These are phyloP conservation scores for Fusarium praegraminearum DNA, from an alignment of 2,329 filamentous ascomycete species.

Conservation along the genomic window DNA sequence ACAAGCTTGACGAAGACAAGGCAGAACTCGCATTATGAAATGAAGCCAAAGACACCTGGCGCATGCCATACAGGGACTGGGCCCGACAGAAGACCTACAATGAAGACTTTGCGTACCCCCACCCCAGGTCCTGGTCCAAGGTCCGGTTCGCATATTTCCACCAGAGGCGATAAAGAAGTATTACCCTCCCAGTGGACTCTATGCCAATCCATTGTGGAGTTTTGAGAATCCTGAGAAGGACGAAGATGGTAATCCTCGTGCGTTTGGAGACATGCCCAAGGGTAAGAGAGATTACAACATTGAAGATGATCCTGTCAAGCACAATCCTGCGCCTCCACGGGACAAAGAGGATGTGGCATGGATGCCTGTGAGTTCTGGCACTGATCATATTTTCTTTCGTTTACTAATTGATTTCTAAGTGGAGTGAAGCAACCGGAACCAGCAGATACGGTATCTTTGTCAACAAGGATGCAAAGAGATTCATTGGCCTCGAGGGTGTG, in stretches of 20 bases:
- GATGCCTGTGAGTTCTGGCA: neutral
- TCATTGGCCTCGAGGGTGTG: neutral
- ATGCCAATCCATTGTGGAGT: neutral
- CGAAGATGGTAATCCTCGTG: rapidly evolving
- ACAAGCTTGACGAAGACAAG: rapidly evolving
- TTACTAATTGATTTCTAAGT: neutral
- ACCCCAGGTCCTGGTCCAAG: neutral
- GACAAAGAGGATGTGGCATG: neutral
- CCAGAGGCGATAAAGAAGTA: neutral
- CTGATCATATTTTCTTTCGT: rapidly evolving
- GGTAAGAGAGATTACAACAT: neutral
- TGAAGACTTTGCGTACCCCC: neutral
- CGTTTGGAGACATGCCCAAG: neutral
- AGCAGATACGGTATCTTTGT: slow-evolving; percentile 14
- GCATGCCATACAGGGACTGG: slow-evolving; percentile 16
- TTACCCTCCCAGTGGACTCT: neutral
- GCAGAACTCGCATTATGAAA: neutral
- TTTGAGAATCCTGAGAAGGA: slow-evolving; percentile 8
- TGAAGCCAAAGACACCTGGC: neutral
- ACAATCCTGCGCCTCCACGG: rapidly evolving
- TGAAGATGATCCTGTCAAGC: neutral
- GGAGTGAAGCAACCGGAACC: neutral
- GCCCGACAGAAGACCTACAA: neutral
- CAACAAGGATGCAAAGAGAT: neutral
- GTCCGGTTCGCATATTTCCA: neutral